A percentile compares a stretch with the other conserved stretches of the same genome.
Evolutionary conservation across 345 rosid species (phyloP).

Genomic region (Eucalyptus caleyi): DNA sequence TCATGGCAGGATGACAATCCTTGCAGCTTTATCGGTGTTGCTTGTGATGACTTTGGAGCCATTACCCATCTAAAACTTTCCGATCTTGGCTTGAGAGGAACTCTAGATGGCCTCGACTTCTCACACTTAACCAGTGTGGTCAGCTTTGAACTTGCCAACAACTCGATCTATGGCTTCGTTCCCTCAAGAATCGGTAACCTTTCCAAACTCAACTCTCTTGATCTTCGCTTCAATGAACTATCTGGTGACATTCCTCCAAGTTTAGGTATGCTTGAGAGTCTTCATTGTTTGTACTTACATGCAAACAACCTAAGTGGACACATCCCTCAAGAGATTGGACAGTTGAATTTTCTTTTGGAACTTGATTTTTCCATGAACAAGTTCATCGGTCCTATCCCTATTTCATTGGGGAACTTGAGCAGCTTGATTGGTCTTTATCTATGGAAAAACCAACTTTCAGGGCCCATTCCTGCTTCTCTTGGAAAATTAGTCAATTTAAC

Average conservation of each 20-base stretch:
- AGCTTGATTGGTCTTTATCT: background rate
- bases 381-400: background rate
- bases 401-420: background rate
- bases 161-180: background rate
- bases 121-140: background rate
- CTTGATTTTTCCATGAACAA: background rate
- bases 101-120: background rate
- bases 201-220: background rate
- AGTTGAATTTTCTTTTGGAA: rapidly evolving
- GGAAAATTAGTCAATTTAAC: background rate
- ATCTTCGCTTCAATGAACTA: background rate
- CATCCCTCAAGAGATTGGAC: background rate
- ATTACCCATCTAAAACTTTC: background rate
- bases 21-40: background rate
- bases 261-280: background rate
- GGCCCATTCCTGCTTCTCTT: background rate
- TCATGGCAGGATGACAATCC: background rate
- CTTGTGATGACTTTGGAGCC: background rate
- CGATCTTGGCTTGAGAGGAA: background rate
- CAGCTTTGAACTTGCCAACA: background rate
- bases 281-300: background rate
- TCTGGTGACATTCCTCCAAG: background rate
- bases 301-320: background rate
- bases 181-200: background rate
- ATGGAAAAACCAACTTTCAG: background rate